Percentiles rank a stretch among this genome's conserved stretches.
Conservation (phyloP, 208 protist genomes). For the Sergeia podlipaevii region DNA sequence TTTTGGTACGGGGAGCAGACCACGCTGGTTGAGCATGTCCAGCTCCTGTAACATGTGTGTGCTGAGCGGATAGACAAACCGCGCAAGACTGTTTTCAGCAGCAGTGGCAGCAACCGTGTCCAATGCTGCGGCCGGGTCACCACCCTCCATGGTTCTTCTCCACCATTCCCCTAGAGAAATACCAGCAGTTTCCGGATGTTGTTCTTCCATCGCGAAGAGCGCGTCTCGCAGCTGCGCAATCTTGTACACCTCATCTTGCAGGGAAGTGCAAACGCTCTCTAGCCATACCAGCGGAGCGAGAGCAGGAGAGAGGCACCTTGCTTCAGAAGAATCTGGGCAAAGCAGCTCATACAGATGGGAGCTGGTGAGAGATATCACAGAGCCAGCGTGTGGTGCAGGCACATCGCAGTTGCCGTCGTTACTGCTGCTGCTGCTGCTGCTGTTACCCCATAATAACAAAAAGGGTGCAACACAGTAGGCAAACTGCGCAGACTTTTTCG, state of each 20-base stretch:
- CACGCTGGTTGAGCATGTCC: conserved; percentile 17
- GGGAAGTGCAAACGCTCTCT: conserved; percentile 1
- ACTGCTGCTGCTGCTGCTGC: too few relatives aligned
- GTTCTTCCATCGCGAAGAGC: too few relatives aligned
- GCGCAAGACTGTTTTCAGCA: not conserved
- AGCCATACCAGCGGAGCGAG: conserved; percentile 9
- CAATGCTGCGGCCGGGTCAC: not conserved
- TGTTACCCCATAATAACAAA: conserved; percentile 23
- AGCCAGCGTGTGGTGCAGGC: too few relatives aligned
- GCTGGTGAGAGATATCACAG: too few relatives aligned
- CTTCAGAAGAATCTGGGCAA: not conserved
- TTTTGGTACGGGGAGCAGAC: conserved; percentile 11
- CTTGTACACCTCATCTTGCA: too few relatives aligned
- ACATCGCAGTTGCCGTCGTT: too few relatives aligned
- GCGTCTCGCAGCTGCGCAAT: too few relatives aligned
- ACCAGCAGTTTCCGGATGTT: too few relatives aligned
- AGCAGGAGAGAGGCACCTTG: not conserved
- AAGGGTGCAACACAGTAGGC: conserved; percentile 25
- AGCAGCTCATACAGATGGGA: not conserved
- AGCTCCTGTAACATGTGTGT: conserved; percentile 17
- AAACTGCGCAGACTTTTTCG: conserved; percentile 7
- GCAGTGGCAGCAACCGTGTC: not conserved
- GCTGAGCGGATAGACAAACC: conserved; percentile 41
- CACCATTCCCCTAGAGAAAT: too few relatives aligned
- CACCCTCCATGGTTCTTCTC: too few relatives aligned